phyloP scores from a whole-genome alignment of 495 filamentous ascomycete species.

The Tetracladium setigerum region DNA sequence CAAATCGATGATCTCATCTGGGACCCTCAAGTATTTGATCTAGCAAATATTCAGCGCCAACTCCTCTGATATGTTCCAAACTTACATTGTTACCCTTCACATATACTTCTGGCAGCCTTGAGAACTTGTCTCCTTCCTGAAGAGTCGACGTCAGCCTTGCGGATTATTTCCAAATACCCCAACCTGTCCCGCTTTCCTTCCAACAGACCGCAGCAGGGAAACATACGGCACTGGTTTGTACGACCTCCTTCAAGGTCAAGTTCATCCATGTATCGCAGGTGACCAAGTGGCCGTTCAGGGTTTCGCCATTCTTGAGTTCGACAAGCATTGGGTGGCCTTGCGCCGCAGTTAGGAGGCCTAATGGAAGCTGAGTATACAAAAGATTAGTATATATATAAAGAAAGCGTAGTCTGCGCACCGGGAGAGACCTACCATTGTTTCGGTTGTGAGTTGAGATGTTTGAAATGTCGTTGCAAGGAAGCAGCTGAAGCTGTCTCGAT shows the following conservation, averaged over 20 bases:
- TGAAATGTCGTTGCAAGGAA: neutral
- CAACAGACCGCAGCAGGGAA: neutral
- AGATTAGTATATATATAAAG: neutral
- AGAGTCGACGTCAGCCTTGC: neutral
- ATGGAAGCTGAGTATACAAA: conserved; percentile 56
- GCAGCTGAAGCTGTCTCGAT: neutral
- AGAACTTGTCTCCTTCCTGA: conserved; percentile 85
- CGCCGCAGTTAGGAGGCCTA: conserved; percentile 88
- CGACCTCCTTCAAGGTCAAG: conserved; percentile 89
- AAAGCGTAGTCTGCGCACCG: neutral
- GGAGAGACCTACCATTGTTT: neutral
- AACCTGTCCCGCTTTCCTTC: neutral
- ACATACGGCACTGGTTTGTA: conserved; percentile 80
- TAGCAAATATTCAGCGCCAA: conserved; percentile 25
- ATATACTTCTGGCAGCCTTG: conserved; percentile 85
- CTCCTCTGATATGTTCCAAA: neutral
- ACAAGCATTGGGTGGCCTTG: conserved; percentile 99
- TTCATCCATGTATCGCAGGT: conserved; percentile 99
- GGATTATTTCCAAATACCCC: neutral
- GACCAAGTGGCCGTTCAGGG: conserved; percentile 89
- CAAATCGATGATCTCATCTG: conserved; percentile 89
- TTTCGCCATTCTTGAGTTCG: conserved; percentile 98
- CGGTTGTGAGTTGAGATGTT: neutral
- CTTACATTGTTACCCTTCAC: conserved; percentile 93
- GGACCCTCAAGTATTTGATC: conserved; percentile 98